Evolutionary conservation across 768 basidiomycete species (phyloP).

Genomic region (Neoboletus magnificus): DNA sequence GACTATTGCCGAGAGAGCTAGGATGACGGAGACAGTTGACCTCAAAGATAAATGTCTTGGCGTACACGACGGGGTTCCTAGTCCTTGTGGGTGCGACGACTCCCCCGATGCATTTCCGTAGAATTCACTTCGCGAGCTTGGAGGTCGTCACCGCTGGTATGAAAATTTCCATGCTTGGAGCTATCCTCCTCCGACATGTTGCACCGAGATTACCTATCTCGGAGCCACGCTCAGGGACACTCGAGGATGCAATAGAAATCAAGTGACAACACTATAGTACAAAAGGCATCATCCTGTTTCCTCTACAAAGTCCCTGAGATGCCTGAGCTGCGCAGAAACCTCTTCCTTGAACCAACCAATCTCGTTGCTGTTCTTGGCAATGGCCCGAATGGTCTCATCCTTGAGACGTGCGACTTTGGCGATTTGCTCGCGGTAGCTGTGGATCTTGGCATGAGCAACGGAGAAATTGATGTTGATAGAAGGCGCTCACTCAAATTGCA

Average conservation of each 20-base stretch:
- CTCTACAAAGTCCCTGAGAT: constrained; percentile 68
- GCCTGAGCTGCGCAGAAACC: constrained; percentile 65
- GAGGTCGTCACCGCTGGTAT: background rate
- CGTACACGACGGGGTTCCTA: no score
- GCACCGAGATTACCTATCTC: background rate
- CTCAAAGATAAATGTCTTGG: background rate
- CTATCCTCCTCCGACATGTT: background rate
- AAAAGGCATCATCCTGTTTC: constrained; percentile 32
- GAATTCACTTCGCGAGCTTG: background rate
- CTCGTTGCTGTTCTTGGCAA: constrained; percentile 82
- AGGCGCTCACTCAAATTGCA: constrained; percentile 67
- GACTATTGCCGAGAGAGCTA: no score
- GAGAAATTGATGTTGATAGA: background rate
- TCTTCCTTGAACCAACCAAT: constrained; percentile 80
- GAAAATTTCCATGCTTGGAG: background rate
- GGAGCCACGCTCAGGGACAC: background rate
- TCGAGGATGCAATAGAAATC: background rate
- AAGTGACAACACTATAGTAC: background rate
- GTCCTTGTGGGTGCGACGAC: no score
- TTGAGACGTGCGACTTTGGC: constrained; percentile 71
- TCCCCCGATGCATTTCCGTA: background rate
- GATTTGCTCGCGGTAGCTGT: constrained; percentile 74
- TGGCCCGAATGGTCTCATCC: constrained; percentile 77
- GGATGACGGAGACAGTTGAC: no score
- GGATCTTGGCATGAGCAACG: constrained; percentile 1